Conservation (phyloP, 768 basidiomycete species). For the Leccinum pellstonianum region DNA sequence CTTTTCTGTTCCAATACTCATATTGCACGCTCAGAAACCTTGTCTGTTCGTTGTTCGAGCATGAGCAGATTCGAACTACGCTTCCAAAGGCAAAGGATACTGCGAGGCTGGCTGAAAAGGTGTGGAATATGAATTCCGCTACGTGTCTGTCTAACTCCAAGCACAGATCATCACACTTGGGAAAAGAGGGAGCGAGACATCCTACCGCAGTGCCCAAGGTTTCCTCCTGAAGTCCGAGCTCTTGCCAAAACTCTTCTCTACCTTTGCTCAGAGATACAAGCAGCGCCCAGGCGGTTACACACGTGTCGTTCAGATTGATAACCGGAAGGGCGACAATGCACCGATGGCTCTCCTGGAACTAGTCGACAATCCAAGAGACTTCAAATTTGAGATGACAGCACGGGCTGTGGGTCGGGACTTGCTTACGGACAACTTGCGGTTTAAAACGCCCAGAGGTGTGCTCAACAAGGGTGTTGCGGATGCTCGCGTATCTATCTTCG, state of each 20-base stretch:
- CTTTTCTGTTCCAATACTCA: conserved; percentile 6
- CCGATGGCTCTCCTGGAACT: conserved; percentile 89
- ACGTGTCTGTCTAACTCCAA: conserved; percentile 7
- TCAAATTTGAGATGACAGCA: conserved; percentile 86
- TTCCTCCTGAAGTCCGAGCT: conserved; percentile 75
- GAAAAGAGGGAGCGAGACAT: conserved; percentile 73
- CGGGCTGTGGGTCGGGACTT: conserved; percentile 86
- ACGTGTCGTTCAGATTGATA: conserved; percentile 88
- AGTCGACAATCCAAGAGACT: conserved; percentile 91
- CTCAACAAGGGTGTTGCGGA: conserved; percentile 51
- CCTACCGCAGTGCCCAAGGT: conserved; percentile 69
- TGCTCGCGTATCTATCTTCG: conserved; percentile 45
- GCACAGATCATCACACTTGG: conserved; percentile 85
- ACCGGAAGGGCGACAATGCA: conserved; percentile 89
- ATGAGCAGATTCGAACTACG: conserved; percentile 95
- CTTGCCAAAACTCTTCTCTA: conserved; percentile 80
- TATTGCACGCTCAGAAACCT: conserved; percentile 62
- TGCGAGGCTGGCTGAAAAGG: conserved; percentile 92
- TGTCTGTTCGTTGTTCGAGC: conserved; percentile 90
- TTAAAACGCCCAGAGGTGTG: conserved; percentile 42
- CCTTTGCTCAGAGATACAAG: conserved; percentile 78
- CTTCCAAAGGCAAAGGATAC: conserved; percentile 92
- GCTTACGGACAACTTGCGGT: conserved; percentile 52
- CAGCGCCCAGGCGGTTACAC: conserved; percentile 91
- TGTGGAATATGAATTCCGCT: conserved; percentile 22